Evolutionary conservation across 768 basidiomycete genomes (phyloP).

Genomic region (Amanita thiersii): DNA sequence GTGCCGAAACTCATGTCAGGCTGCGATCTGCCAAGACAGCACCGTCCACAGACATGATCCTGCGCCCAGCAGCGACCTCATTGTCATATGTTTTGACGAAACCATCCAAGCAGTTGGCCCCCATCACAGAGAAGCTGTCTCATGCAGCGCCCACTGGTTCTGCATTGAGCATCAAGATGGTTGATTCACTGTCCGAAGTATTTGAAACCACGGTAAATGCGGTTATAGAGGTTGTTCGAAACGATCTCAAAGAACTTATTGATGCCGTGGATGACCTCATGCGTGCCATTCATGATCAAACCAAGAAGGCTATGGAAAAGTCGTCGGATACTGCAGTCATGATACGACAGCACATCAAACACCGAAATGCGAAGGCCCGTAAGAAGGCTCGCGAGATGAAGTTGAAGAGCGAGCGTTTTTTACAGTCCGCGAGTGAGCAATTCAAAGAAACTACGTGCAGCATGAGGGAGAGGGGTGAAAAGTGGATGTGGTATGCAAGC

Average conservation of each 20-base stretch:
- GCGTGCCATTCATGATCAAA: constrained; percentile 42
- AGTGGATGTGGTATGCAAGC: constrained; percentile 34
- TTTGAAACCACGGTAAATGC: constrained; percentile 40
- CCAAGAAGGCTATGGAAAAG: constrained; percentile 33
- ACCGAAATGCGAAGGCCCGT: constrained; percentile 44
- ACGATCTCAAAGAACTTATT: constrained; percentile 48
- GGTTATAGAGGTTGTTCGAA: constrained; percentile 33
- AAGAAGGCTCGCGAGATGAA: constrained; percentile 44
- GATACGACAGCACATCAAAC: constrained; percentile 36
- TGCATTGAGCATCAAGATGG: constrained; percentile 29
- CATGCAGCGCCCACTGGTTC: constrained; percentile 16
- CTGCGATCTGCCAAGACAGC: constrained; percentile 9
- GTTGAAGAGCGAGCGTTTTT: constrained; percentile 37
- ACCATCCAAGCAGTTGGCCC: constrained; percentile 20
- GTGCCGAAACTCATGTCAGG: constrained; percentile 11
- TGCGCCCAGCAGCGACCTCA: constrained; percentile 16
- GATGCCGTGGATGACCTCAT: constrained; percentile 53
- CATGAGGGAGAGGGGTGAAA: constrained; percentile 36
- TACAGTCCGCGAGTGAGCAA: constrained; percentile 31
- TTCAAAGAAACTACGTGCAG: constrained; percentile 5
- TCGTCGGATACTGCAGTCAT: constrained; percentile 39
- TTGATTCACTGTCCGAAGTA: constrained; percentile 38
- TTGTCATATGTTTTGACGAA: constrained; percentile 20
- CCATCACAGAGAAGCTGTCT: constrained; percentile 14
- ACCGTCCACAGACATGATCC: constrained; percentile 18